Evolutionary conservation across 768 basidiomycete genomes (phyloP).

Genomic region (Gloeostereum incarnatum): DNA sequence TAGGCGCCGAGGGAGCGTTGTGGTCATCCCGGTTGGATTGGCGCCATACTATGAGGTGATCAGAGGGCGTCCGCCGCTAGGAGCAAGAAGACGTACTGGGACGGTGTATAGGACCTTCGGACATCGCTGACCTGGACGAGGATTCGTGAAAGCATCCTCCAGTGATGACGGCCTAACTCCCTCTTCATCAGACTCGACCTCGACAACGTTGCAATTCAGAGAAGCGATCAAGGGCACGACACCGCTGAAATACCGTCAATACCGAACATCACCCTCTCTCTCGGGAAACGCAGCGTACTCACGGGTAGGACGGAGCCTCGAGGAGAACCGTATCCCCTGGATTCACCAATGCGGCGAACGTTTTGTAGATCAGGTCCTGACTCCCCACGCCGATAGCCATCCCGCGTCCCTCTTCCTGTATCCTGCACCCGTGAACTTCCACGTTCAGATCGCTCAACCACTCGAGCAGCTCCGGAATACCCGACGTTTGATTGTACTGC

Average conservation of each 20-base stretch:
- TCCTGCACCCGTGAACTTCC: constrained; percentile 50
- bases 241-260: constrained; percentile 29
- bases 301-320: constrained; percentile 77
- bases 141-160: constrained; percentile 56
- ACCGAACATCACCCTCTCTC: constrained; percentile 7
- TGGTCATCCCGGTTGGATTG: constrained; percentile 80
- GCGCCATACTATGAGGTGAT: constrained; percentile 51
- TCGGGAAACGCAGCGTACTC: constrained; percentile 13
- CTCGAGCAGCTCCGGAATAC: constrained; percentile 49
- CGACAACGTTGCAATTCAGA: constrained; percentile 49
- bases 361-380: constrained; percentile 87
- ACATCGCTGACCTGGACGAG: constrained; percentile 61
- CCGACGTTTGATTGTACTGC: constrained; percentile 70
- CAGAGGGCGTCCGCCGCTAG: neutral
- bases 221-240: constrained; percentile 52
- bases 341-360: constrained; percentile 59
- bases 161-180: constrained; percentile 59
- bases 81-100: constrained; percentile 34
- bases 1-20: constrained; percentile 55
- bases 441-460: constrained; percentile 72
- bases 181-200: constrained; percentile 66
- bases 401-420: constrained; percentile 62
- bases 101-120: constrained; percentile 81
- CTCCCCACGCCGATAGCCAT: constrained; percentile 75
- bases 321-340: constrained; percentile 75